Base-by-base conservation (phyloP, 257 asterid genomes). In the Osmanthus fragrans region DNA sequence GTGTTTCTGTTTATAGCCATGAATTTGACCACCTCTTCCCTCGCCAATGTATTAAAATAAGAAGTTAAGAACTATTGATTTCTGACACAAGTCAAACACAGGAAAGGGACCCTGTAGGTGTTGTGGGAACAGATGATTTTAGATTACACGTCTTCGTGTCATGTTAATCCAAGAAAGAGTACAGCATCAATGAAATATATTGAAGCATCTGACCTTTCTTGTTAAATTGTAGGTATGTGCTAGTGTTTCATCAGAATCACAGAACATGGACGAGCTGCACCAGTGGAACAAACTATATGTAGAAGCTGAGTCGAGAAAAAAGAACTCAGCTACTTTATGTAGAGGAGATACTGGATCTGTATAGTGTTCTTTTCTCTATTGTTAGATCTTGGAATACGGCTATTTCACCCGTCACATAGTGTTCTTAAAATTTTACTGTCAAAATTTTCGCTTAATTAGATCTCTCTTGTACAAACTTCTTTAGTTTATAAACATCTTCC, bases 231-330 rank as follows among this genome's bases (percentile, higher is more conserved):
- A 72, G 73, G 77, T 78, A 23, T 72, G 77, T 63, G 82, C 82
- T 15, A 78, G 81, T 42, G 73, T 78, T 21, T 78, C 77, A 63
- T 71, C 81, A 1, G 77, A 78, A 13, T 78, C 81, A 29, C 45
- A 21, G 15, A 78, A 78, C 42, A 71, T 45, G 68, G 72, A 37
- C 33, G 73, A 78, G 66, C 77, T 78, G 7, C 77, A 63, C 66
- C 77, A 72, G 25, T 72, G 82, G 82, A 72, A 78, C 68, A 72
- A 72, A 40, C 77, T 78, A 18, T 78, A 72, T n/a, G 77, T 73
- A 39, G 73, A 72, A 72, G 77, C 73, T 7, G 78, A 77, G 27
- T 72, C 73, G 4, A 72, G 82, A 51, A 72, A 73, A 32, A 72
- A 63, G 66, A 37, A 45, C 6, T 72, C 78, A 3, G 77, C 82